Evolutionary conservation across 148 eudicot species (phyloP).

Genomic region (Camellia sinensis): DNA sequence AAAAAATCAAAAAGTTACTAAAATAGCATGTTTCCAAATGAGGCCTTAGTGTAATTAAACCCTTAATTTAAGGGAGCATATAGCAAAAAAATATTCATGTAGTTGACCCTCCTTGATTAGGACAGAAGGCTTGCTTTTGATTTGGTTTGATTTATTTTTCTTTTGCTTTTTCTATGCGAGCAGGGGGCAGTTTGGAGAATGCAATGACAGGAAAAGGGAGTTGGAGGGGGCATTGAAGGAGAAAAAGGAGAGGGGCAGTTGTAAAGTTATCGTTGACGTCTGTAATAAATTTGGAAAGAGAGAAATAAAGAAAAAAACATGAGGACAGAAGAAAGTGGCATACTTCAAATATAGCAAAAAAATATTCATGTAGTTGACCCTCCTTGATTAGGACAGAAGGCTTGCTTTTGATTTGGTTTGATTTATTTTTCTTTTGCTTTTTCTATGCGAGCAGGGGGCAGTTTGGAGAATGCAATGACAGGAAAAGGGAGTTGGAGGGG

Average conservation of each 20-base stretch:
- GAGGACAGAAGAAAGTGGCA: constrained; percentile 18
- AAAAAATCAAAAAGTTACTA: too few relatives aligned
- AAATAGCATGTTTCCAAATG: not conserved
- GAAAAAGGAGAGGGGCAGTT: not conserved
- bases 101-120: too few relatives aligned
- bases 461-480: not conserved
- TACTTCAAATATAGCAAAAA: constrained; percentile 43
- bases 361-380: too few relatives aligned
- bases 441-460: not conserved
- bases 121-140: too few relatives aligned
- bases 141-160: too few relatives aligned
- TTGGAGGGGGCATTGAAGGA: too few relatives aligned
- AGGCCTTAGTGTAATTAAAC: too few relatives aligned
- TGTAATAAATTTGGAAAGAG: not conserved
- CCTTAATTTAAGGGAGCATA: too few relatives aligned
- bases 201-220: not conserved
- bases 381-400: too few relatives aligned
- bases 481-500: not conserved
- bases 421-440: not conserved
- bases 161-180: not conserved
- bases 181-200: not conserved
- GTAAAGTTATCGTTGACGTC: not conserved
- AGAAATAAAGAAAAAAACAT: not conserved
- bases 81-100: too few relatives aligned
- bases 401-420: too few relatives aligned